phyloP scores from a whole-genome alignment of 768 basidiomycete species.

The Xerocomellus amylosporus region DNA sequence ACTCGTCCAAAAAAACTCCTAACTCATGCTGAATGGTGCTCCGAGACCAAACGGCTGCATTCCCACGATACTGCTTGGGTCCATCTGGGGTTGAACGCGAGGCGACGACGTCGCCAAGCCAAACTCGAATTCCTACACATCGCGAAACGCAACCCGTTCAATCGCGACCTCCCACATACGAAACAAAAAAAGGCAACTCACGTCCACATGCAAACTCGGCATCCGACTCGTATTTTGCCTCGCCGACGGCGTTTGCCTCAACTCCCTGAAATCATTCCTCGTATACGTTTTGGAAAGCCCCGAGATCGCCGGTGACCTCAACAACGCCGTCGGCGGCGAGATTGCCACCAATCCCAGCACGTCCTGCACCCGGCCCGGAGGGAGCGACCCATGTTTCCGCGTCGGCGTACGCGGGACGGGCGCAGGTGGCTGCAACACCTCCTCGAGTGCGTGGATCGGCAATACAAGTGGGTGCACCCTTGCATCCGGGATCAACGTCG shows the following conservation, averaged over 20 bases:
- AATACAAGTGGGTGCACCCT: constrained; percentile 33
- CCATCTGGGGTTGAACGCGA: constrained; percentile 29
- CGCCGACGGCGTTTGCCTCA: constrained; percentile 63
- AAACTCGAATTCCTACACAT: constrained; percentile 35
- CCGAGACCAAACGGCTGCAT: constrained; percentile 28
- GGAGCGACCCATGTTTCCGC: constrained; percentile 29
- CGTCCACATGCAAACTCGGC: constrained; percentile 81
- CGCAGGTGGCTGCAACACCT: constrained; percentile 42
- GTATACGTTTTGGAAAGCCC: constrained; percentile 80
- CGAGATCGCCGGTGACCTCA: constrained; percentile 69
- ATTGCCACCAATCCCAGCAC: constrained; percentile 60
- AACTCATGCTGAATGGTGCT: constrained; percentile 29
- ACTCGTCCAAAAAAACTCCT: not conserved
- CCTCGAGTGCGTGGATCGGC: constrained; percentile 46
- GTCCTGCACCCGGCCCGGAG: constrained; percentile 28
- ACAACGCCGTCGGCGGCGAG: constrained; percentile 66
- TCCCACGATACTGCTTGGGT: constrained; percentile 16
- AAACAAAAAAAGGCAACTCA: constrained; percentile 36
- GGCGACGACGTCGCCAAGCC: constrained; percentile 29
- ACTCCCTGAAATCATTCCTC: constrained; percentile 78
- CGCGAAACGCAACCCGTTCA: not conserved
- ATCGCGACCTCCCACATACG: not conserved
- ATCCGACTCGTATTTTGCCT: constrained; percentile 83
- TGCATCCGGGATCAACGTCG: constrained; percentile 35
- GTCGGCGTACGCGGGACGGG: constrained; percentile 54